Evolutionary conservation across 2,329 filamentous ascomycete species (phyloP), one percentile per base, ranked within the genome.

Genomic region (Metarhizium rileyi): DNA sequence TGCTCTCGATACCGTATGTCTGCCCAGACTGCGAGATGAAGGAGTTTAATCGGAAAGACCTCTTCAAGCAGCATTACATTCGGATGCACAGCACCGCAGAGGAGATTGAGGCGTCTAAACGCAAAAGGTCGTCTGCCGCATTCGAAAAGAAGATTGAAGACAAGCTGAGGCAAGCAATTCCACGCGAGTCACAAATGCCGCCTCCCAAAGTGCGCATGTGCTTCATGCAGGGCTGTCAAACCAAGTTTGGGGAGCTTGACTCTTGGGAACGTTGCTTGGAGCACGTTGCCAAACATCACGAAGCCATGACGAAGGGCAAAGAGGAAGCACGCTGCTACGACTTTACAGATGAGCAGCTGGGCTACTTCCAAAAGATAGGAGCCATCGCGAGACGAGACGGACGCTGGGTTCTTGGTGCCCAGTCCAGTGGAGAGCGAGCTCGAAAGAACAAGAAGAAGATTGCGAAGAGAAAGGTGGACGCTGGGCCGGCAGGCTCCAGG

Each of bases 181-280:
- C n/a, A n/a, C 8, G 18, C 12, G 33, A 18, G 1, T 20, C 28
- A n/a, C 16, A 4, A 10, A 8, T 8, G 5, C 59, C 71, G 3
- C 68, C 84, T 0, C 90, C 90, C 0, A 65, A 62, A 0, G 66
- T 70, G 36, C 84, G 84, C 63, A 52, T 55, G 3, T 90, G 88
- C 59, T 76, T 83, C 0, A 79, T 79, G 2, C 58, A 62, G 0
- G 78, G 77, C 53, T 96, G 90, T 63, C 59, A 55, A 1, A 46
- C 51, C 10, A 62, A 64, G 1, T 95, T 94, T 60, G 63, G 22
- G 5, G 87, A 85, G 0, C 53, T 62, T 0, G 75, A 71, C 5
- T 80, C 80, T 10, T 95, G 90, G 90, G 86, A 93, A 51, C 76
- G 83, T 50, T 76, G 87, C 23, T 88, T 95, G 81, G 90, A 96